A percentile compares a stretch with the other conserved stretches of the same genome.
Conservation (phyloP, 108 stramenopile species). For the Skeletonema marinoi region DNA sequence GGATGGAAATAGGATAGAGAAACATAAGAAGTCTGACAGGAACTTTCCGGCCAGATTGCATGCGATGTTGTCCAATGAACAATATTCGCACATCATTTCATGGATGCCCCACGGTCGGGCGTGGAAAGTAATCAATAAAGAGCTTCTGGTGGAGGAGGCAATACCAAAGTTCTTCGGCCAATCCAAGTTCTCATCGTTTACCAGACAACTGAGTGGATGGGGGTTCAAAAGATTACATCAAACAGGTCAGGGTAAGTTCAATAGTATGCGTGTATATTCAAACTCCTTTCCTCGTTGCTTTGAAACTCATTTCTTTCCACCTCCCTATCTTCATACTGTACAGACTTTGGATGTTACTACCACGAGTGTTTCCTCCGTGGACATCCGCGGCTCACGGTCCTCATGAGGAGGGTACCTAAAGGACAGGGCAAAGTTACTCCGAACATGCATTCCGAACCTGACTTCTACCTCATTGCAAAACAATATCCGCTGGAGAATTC, state of each 20-base stretch:
- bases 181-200: neutral
- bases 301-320: too few relatives aligned
- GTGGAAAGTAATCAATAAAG: neutral
- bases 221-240: neutral
- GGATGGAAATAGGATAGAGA: too few relatives aligned
- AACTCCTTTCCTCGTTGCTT: too few relatives aligned
- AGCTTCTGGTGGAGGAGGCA: neutral
- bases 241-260: neutral
- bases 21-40: too few relatives aligned
- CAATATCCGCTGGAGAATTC: neutral
- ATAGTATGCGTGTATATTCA: too few relatives aligned
- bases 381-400: neutral
- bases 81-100: neutral
- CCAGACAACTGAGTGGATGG: conserved; percentile 2
- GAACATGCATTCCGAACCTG: neutral
- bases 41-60: too few relatives aligned
- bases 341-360: neutral
- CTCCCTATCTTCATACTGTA: neutral
- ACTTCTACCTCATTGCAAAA: neutral
- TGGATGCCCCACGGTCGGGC: conserved; percentile 8
- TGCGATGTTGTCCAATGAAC: too few relatives aligned
- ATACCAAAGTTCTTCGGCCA: neutral
- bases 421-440: neutral
- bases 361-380: neutral
- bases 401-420: neutral